Base-by-base conservation (phyloP, 495 filamentous ascomycete genomes). In the Echria macrotheca region DNA sequence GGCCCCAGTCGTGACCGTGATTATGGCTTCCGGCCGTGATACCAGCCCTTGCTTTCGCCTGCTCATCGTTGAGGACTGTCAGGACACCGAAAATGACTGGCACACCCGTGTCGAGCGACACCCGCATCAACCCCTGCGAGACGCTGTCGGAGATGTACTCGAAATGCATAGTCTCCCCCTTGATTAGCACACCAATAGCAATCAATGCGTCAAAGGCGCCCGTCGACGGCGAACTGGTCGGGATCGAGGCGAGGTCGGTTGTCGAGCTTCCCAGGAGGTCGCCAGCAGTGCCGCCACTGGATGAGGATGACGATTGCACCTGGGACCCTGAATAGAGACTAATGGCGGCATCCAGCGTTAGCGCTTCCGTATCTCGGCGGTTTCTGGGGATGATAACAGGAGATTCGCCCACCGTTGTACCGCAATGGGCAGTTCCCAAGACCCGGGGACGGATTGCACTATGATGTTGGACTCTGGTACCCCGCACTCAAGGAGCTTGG, bases 141-240 rank as follows among this genome's bases (percentile, higher is more conserved):
- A 91, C 88, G 29, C 87, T 83, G 52, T 95, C 90, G n/a, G 91
- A 75, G 50, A 96, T 96, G 65, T 96, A 96, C 68, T 98, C 91
- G 58, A 97, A 97, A 65, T 98, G 93, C 86, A 95, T 95, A 14
- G 93, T 98, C 63, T 94, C 86, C 55, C 93, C 93, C 72, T 98
- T 98, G 67, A 98, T 95, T 22, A 98, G 78, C 32, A 95, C 91
- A 39, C 93, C 93, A 55, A 98, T 90, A 47, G 93, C 90, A 50
- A 98, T 87, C 40, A 97, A 79, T 29, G 94, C 91, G 63, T 96
- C 89, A 63, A 96, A 96, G 7, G 87, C 82, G 14, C 76, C 73
- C 45, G 69, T 75, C 0, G 69, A 54, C 7, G 69, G 56, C 1
- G 70, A 31, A 31, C 19, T 14, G 35, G 60, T 21, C 1, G 58